Evolutionary conservation across 2,329 filamentous ascomycete species (phyloP), one percentile per base, ranked within the genome.

Genomic region (Hypoxylon sp.): DNA sequence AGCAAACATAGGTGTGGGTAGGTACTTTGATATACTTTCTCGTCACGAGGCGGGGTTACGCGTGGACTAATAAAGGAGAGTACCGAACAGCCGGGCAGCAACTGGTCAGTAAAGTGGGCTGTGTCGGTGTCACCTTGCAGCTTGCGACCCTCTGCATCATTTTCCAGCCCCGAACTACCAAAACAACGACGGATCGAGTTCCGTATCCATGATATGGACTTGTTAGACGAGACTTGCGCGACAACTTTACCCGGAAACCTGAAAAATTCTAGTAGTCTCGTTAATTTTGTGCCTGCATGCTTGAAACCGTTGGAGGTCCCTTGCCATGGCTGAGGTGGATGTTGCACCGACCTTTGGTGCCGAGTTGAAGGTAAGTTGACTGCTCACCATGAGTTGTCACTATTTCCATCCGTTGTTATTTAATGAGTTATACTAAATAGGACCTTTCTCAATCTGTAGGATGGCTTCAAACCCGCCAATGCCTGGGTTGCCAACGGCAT

Each of bases 391-490:
- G 3, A 21, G n/a, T 34, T 14, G n/a, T 2, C 17, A 36, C 11
- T n/a, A 32, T 21, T 17, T 10, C 5, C 36, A 23, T 32, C n/a
- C 19, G 34, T 23, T 32, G 50, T 34, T 17, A 41, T 23, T 3
- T 43, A 19, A n/a, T 2, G 17, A 21, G 2, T 43, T 21, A 30
- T 43, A 57, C 67, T 72, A 60, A 68, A 41, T 43, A 38, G 2
- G 25, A n/a, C 11, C 13, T 45, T 72, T 49, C 10, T 68, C 57
- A 46, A 48, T 50, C 50, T 70, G 30, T 62, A 98, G 93, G 96
- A 99, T 89, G 93, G 92, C 78, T 99, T 98, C 86, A 98, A 97
- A 82, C 89, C 93, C 17, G 94, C 97, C 79, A 98, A 94, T 82
- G 89, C 87, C 75, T 99, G 96, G 96, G 93, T 97, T 63, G 86